Percentiles rank a stretch among this genome's conserved stretches.
Conservation (phyloP, 73 alveolate genomes). For the Paramecium sonneborni region DNA sequence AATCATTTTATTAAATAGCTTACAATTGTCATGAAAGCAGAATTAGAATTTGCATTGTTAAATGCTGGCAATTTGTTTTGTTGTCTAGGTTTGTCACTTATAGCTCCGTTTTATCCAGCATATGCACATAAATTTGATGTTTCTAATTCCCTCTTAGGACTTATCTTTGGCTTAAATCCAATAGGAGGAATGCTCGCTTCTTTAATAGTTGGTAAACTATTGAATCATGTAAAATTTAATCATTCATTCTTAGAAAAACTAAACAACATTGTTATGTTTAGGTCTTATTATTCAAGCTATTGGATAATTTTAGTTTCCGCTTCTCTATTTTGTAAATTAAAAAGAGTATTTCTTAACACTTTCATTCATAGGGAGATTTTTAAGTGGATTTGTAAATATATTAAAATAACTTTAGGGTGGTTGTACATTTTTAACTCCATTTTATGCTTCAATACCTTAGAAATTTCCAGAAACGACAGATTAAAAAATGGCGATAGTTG, state of each 20-base stretch:
- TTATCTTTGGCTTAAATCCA: constrained; percentile 12
- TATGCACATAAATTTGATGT: background rate
- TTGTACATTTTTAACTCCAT: background rate
- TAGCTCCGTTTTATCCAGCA: background rate
- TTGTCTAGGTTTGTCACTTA: constrained; percentile 4
- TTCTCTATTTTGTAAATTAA: background rate
- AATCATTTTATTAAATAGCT: too few relatives aligned
- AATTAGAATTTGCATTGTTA: background rate
- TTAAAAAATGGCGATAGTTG: background rate
- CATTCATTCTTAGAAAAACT: background rate
- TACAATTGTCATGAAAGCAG: background rate
- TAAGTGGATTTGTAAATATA: background rate
- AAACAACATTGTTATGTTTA: background rate
- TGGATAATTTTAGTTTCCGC: background rate
- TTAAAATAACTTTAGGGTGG: background rate
- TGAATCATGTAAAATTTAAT: background rate
- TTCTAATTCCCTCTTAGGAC: background rate
- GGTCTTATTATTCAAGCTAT: background rate
- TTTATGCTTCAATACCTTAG: background rate
- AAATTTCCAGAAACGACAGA: background rate
- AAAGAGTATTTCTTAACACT: background rate
- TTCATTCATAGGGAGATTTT: background rate
- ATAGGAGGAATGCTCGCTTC: constrained; percentile 9
- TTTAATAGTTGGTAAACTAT: background rate
- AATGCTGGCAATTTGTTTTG: background rate